Conservation (phyloP, 805 yeast genomes). For the Metschnikowia lachancei region DNA sequence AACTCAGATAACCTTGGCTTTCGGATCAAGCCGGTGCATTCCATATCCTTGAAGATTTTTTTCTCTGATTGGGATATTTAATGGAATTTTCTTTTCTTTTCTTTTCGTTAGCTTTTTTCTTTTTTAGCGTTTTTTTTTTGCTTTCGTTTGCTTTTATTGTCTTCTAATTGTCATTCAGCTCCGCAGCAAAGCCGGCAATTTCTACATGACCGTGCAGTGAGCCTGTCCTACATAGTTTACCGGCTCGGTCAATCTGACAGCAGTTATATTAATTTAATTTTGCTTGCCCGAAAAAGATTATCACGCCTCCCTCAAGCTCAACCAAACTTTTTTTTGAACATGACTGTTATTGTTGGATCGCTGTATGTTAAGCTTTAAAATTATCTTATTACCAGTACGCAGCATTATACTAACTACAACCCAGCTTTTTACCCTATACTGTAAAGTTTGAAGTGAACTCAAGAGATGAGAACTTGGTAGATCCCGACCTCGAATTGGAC, state of each 20-base stretch:
- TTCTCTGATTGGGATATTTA: no score
- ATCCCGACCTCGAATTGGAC: constrained; percentile 9
- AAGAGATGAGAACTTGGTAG: constrained; percentile 12
- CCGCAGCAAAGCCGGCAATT: not conserved
- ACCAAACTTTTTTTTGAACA: constrained; percentile 19
- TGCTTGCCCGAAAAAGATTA: not conserved
- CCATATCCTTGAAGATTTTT: no score
- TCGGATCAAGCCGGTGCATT: no score
- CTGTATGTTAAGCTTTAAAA: constrained; percentile 44
- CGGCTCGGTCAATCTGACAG: constrained; percentile 6
- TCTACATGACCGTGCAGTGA: constrained; percentile 1
- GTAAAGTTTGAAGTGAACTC: constrained; percentile 57
- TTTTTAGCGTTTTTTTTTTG: no score
- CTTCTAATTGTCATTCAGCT: no score
- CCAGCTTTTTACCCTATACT: constrained; percentile 67
- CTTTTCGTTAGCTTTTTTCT: no score
- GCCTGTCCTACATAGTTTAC: constrained; percentile 10
- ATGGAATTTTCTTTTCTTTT: no score
- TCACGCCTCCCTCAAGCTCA: not conserved
- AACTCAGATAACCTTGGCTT: no score
- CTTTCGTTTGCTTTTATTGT: no score
- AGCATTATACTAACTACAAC: constrained; percentile 18
- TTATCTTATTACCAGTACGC: not conserved
- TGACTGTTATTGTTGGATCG: constrained; percentile 72
- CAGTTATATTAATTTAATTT: constrained; percentile 1